Evolutionary conservation across 495 filamentous ascomycete species (phyloP).

Genomic region (Haplographium delicatum): DNA sequence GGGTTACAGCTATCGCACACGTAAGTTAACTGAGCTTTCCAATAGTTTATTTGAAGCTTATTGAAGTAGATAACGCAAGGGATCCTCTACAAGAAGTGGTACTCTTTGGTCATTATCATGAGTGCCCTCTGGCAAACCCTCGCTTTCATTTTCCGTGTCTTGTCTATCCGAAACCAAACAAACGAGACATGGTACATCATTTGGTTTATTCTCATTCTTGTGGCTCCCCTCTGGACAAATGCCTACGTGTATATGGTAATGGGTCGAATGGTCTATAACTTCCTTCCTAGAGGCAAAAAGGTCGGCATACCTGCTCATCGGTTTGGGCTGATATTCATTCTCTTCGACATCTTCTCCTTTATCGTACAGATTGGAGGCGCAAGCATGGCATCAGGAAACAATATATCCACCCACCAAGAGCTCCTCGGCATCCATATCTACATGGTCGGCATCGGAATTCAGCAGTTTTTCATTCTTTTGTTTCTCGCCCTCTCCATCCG

Average conservation of each 20-base stretch:
- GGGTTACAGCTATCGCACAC: slow-evolving; percentile 27
- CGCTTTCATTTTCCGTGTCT: slow-evolving; percentile 31
- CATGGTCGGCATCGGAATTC: slow-evolving; percentile 44
- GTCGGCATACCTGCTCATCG: slow-evolving; percentile 40
- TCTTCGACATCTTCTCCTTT: too few relatives aligned
- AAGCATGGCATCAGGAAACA: neutral
- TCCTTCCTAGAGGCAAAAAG: slow-evolving; percentile 39
- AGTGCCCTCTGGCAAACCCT: slow-evolving; percentile 29
- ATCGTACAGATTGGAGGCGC: neutral
- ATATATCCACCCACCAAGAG: neutral
- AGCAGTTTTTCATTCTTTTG: slow-evolving; percentile 42
- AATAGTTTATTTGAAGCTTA: too few relatives aligned
- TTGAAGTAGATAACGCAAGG: slow-evolving; percentile 30
- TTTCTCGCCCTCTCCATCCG: slow-evolving; percentile 35
- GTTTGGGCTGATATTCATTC: slow-evolving; percentile 52
- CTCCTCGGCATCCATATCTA: slow-evolving; percentile 35
- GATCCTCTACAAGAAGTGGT: slow-evolving; percentile 29
- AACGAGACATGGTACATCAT: slow-evolving; percentile 21
- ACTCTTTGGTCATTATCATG: slow-evolving; percentile 49
- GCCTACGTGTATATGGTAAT: slow-evolving; percentile 64
- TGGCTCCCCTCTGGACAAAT: slow-evolving; percentile 50
- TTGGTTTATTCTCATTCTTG: neutral
- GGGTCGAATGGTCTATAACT: slow-evolving; percentile 55
- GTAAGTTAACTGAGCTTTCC: too few relatives aligned
- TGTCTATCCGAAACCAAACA: slow-evolving; percentile 35